A percentile compares a stretch with the other conserved stretches of the same genome.
Conservation (phyloP, 208 protist genomes). For the Leptomonas seymouri region DNA sequence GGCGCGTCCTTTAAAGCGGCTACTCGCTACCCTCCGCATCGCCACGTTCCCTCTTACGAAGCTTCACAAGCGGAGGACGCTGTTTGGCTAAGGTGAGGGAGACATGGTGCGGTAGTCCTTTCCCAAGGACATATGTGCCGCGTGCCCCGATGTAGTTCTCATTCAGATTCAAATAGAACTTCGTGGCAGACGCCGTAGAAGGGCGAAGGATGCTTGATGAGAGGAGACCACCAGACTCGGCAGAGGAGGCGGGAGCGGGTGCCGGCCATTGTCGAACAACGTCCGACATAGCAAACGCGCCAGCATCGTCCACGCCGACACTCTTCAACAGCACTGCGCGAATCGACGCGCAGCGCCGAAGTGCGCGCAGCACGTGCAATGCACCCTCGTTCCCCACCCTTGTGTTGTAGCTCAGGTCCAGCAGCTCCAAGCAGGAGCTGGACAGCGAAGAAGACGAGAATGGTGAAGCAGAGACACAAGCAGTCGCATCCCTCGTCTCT, state of each 20-base stretch:
- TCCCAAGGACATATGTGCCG: constrained; percentile 59
- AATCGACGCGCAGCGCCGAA: constrained; percentile 46
- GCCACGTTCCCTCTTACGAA: constrained; percentile 13
- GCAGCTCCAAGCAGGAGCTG: constrained; percentile 52
- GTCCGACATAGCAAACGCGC: constrained; percentile 43
- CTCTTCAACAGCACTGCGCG: constrained; percentile 72
- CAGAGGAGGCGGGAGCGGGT: constrained; percentile 6
- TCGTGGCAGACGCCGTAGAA: constrained; percentile 20
- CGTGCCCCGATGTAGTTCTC: constrained; percentile 78
- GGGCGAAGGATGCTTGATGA: constrained; percentile 12
- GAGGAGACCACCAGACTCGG: not conserved
- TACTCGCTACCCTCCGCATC: not conserved
- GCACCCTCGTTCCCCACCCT: constrained; percentile 71
- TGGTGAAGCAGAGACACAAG: not conserved
- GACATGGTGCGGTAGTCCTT: constrained; percentile 65
- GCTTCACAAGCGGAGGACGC: not conserved
- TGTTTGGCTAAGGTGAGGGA: constrained; percentile 81
- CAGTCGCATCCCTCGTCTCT: not conserved
- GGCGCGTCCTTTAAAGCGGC: too few species aligned
- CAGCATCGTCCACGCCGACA: constrained; percentile 68
- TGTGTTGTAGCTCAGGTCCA: constrained; percentile 90
- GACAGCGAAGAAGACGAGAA: not conserved
- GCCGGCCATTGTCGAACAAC: constrained; percentile 52
- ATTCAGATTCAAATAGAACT: constrained; percentile 86
- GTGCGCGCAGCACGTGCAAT: constrained; percentile 45